Evolutionary conservation across 345 rosid genomes (phyloP).

Genomic region (Rubroshorea leprosula): DNA sequence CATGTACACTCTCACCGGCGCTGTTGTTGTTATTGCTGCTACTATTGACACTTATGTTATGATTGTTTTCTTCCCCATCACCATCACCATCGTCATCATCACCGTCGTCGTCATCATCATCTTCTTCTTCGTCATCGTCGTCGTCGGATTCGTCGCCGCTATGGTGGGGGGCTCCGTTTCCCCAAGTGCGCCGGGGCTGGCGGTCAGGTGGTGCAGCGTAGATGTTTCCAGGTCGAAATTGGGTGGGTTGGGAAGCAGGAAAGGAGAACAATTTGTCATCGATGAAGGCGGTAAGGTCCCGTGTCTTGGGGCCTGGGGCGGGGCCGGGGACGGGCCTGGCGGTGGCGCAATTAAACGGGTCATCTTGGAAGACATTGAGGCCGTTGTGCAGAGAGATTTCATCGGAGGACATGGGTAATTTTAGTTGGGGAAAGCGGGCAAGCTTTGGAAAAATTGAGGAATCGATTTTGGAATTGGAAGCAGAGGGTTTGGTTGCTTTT

Average conservation of each 20-base stretch:
- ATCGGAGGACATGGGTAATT: constrained; percentile 48
- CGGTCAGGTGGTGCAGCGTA: constrained; percentile 13
- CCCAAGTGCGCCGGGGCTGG: constrained; percentile 27
- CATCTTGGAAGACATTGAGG: constrained; percentile 55
- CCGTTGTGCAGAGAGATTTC: constrained; percentile 40
- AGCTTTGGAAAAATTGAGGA: too few species aligned
- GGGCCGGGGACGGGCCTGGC: constrained; percentile 37
- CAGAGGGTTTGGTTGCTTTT: too few species aligned
- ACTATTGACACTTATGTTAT: too few species aligned
- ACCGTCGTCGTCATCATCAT: too few species aligned
- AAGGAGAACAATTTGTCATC: constrained; percentile 47
- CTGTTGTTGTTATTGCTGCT: constrained; percentile 14
- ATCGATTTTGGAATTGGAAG: too few species aligned
- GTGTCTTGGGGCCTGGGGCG: constrained; percentile 36
- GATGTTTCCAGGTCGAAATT: constrained; percentile 26
- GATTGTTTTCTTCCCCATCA: constrained; percentile 22
- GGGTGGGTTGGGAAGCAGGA: constrained; percentile 24
- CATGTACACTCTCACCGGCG: constrained; percentile 15
- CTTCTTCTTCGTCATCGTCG: too few species aligned
- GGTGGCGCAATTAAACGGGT: constrained; percentile 29
- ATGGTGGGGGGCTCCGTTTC: constrained; percentile 21
- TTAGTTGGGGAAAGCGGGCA: too few species aligned
- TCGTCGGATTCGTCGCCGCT: constrained; percentile 29
- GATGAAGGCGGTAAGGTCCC: constrained; percentile 51
- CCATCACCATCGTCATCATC: constrained; percentile 39